Base-by-base conservation (phyloP, 371 early-diverging fungal genomes). In the Circinella minor region DNA sequence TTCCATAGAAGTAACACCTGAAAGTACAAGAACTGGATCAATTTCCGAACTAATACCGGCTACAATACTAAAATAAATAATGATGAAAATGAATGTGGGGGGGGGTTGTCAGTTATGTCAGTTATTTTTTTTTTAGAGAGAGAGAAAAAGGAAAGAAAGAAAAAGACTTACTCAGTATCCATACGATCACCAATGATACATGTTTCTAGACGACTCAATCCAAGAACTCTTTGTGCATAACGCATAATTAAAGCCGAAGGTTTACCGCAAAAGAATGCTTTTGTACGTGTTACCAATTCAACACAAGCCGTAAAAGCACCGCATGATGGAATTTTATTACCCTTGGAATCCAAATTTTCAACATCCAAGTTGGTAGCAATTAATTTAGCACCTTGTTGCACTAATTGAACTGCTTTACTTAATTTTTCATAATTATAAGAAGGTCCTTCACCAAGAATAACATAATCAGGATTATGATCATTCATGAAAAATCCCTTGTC, bases 171-270 rank as follows among this genome's bases (percentile, higher is more conserved):
- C 65, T 91, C 91, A 46, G 89, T 91, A 75, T 91, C 89, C 88
- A 91, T 88, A 64, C 91, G 86, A 71, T 91, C 89, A 72, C 91
- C 91, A 73, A 91, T 84, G 61, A 91, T 89, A 77, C 89, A 89
- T 3, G 88, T 89, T 55, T 89, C 89, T 63, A 81, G 67, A 72
- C 89, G 88, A 68, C 70, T 73, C 57, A 84, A 73, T 37, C 87
- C 89, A 48, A 90, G 80, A 17, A 85, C 87, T 69, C 83, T 79
- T 65, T 85, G 85, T 34, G 89, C 90, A 74, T 84, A 89, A 69
- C 88, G 79, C 88, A 90, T 88, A 80, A 90, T 90, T 76, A 90
- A 77, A 59, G 84, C 81, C 55, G 81, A 83, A 37, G 91, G 91
- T 77, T 90, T 90, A 57, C 91, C 91, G 70, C 88, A 88, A 74